Conservation (phyloP, 208 protist species). For the Strigomonas oncopelti region DNA sequence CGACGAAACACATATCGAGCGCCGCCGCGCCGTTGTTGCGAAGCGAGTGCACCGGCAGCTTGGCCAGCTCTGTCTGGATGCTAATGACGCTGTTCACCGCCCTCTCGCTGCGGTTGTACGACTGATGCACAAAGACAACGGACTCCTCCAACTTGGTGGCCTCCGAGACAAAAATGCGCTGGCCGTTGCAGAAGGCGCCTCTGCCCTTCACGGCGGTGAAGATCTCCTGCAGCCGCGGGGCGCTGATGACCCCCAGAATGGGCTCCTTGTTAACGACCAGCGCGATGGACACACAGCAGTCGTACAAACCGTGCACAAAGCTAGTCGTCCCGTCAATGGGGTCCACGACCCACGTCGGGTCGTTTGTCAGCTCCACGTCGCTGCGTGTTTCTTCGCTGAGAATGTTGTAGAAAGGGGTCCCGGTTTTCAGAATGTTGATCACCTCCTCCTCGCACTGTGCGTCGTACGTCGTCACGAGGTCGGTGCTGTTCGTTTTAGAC, state of each 20-base stretch:
- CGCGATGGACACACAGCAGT: slow-evolving; percentile 84
- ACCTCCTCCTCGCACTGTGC: slow-evolving; percentile 77
- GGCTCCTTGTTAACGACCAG: slow-evolving; percentile 68
- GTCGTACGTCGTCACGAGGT: slow-evolving; percentile 77
- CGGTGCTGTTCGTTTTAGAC: slow-evolving; percentile 41
- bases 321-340: slow-evolving; percentile 78
- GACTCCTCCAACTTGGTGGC: slow-evolving; percentile 35
- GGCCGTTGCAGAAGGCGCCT: slow-evolving; percentile 83
- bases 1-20: slow-evolving; percentile 87
- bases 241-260: slow-evolving; percentile 75
- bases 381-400: slow-evolving; percentile 62
- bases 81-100: slow-evolving; percentile 45
- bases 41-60: slow-evolving; percentile 66
- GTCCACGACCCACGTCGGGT: slow-evolving; percentile 83
- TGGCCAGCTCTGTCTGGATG: slow-evolving; percentile 61
- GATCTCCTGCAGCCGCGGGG: slow-evolving; percentile 73
- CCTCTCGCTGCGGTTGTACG: slow-evolving; percentile 45
- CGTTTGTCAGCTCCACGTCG: slow-evolving; percentile 28
- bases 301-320: slow-evolving; percentile 79
- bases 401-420: slow-evolving; percentile 60
- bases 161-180: slow-evolving; percentile 75
- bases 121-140: slow-evolving; percentile 65
- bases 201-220: slow-evolving; percentile 73
- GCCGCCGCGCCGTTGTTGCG: slow-evolving; percentile 69
- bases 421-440: slow-evolving; percentile 44